phyloP scores from a whole-genome alignment of 495 filamentous ascomycete species.

The Pseudotulostoma volvatum region DNA sequence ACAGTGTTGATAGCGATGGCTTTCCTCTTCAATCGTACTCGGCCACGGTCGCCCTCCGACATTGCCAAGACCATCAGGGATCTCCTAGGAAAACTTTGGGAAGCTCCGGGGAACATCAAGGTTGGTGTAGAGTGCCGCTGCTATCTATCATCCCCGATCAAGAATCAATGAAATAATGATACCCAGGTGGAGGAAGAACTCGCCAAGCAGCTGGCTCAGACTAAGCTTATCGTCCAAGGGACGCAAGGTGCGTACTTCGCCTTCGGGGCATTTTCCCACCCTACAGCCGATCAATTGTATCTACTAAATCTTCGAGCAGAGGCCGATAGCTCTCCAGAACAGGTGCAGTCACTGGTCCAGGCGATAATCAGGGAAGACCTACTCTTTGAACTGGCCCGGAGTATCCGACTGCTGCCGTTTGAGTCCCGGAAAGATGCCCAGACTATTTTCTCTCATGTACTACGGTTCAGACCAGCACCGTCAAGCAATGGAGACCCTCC shows the following conservation, averaged over 20 bases:
- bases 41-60: conserved; percentile 36
- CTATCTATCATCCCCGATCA: conserved; percentile 6
- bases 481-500: conserved; percentile 46
- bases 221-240: conserved; percentile 71
- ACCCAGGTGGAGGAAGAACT: conserved; percentile 55
- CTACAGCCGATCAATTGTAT: no score
- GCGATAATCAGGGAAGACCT: conserved; percentile 77
- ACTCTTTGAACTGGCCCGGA: conserved; percentile 60
- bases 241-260: conserved; percentile 48
- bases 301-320: no score
- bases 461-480: conserved; percentile 56
- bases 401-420: conserved; percentile 74
- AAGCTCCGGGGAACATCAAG: conserved; percentile 26
- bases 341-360: conserved; percentile 63
- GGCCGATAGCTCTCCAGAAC: conserved; percentile 67
- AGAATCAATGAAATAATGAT: conserved; percentile 8
- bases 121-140: conserved; percentile 35
- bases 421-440: conserved; percentile 85
- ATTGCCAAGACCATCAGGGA: conserved; percentile 42
- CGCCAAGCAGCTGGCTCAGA: conserved; percentile 59
- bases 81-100: conserved; percentile 31
- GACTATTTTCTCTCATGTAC: conserved; percentile 74
- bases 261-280: no score
- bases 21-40: conserved; percentile 66
- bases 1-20: no score